These are phyloP conservation scores for Leishmania braziliensis DNA, from an alignment of 208 protist species.

Conservation along the genomic window DNA sequence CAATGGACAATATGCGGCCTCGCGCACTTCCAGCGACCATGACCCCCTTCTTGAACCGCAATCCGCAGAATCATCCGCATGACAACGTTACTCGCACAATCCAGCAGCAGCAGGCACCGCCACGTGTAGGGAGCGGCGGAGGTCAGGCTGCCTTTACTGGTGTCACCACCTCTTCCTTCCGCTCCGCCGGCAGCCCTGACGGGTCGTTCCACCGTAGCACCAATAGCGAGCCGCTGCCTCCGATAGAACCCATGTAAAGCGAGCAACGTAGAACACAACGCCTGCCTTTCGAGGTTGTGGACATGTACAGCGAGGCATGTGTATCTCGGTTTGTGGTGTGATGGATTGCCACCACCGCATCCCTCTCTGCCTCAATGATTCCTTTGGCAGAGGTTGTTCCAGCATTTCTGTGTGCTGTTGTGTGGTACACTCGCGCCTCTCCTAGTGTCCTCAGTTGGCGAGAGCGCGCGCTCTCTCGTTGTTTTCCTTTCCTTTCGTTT, in stretches of 20 bases:
- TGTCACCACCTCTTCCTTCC: neutral
- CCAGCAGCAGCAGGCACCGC: conserved; percentile 59
- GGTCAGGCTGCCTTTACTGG: neutral
- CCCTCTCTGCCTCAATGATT: neutral
- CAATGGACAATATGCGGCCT: conserved; percentile 80
- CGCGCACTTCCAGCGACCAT: conserved; percentile 61
- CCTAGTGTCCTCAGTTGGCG: neutral
- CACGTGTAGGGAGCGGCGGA: conserved; percentile 4
- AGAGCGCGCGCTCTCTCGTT: neutral
- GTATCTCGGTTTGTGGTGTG: neutral
- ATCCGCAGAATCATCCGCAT: conserved; percentile 69
- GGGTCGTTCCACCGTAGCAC: conserved; percentile 27
- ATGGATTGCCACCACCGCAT: neutral
- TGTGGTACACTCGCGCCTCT: neutral
- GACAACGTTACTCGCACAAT: conserved; percentile 72
- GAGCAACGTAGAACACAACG: neutral
- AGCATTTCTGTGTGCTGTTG: neutral
- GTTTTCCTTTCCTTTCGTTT: neutral
- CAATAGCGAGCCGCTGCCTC: conserved; percentile 32
- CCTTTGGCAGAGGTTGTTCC: neutral
- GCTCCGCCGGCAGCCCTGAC: conserved; percentile 8
- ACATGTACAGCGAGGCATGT: neutral
- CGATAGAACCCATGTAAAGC: conserved; percentile 25
- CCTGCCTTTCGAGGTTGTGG: neutral
- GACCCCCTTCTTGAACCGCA: conserved; percentile 76